These are phyloP conservation scores for Panellus pusillus DNA, from an alignment of 768 basidiomycete genomes.

Conservation along the genomic window DNA sequence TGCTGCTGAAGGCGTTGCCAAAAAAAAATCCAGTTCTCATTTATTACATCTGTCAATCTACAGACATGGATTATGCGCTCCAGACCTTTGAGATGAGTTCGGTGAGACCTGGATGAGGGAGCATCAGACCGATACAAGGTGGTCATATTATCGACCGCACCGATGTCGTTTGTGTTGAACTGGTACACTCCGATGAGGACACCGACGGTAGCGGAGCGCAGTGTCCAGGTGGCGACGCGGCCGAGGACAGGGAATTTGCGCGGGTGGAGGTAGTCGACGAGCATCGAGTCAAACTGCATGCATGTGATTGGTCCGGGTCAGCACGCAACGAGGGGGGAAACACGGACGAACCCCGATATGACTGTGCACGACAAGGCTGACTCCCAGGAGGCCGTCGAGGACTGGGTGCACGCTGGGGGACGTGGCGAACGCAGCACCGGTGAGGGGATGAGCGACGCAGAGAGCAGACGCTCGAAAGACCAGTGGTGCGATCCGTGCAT, in stretches of 20 bases:
- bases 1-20: too few relatives aligned
- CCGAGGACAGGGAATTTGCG: conserved; percentile 93
- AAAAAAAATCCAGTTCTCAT: too few relatives aligned
- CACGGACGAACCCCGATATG: conserved; percentile 85
- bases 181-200: conserved; percentile 91
- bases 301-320: not conserved
- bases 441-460: conserved; percentile 84
- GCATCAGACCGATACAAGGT: too few relatives aligned
- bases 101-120: conserved; percentile 61
- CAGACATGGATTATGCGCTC: conserved; percentile 55
- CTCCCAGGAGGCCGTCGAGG: conserved; percentile 85
- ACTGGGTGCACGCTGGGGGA: conserved; percentile 77
- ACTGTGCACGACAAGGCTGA: conserved; percentile 89
- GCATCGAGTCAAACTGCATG: conserved; percentile 65
- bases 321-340: conserved; percentile 16
- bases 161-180: conserved; percentile 98
- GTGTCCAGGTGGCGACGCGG: conserved; percentile 65
- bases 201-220: conserved; percentile 76
- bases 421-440: conserved; percentile 81
- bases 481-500: conserved; percentile 88
- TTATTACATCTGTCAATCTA: too few relatives aligned
- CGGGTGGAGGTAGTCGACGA: conserved; percentile 89
- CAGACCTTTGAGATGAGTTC: conserved; percentile 83
- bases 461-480: conserved; percentile 92
- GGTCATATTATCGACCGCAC: conserved; percentile 47